These are phyloP conservation scores for Tulasnella sp. DNA, from an alignment of 768 basidiomycete genomes.

Conservation along the genomic window DNA sequence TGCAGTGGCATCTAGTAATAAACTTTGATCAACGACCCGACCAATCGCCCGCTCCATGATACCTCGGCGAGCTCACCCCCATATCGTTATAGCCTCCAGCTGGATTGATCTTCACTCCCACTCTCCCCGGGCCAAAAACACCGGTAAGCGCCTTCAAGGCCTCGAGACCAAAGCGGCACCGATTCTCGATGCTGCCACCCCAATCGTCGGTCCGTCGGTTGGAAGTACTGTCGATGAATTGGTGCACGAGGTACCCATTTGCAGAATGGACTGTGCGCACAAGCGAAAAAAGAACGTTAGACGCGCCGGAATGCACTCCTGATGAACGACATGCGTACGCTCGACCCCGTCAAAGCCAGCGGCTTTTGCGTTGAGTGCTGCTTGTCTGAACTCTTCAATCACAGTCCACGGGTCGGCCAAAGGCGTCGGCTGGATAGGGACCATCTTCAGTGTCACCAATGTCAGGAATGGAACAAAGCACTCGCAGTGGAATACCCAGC, in stretches of 20 bases:
- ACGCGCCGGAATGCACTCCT: no score
- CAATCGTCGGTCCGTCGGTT: conserved; percentile 34
- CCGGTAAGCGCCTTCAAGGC: conserved; percentile 26
- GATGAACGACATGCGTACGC: conserved; percentile 23
- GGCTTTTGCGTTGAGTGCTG: conserved; percentile 37
- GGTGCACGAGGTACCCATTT: conserved; percentile 30
- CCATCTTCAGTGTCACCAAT: background rate
- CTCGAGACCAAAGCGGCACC: conserved; percentile 32
- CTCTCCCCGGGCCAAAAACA: conserved; percentile 35
- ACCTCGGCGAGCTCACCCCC: conserved; percentile 24
- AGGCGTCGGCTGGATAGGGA: conserved; percentile 22
- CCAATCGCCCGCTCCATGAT: background rate
- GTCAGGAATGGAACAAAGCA: background rate
- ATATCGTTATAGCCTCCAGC: conserved; percentile 37
- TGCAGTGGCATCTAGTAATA: conserved; percentile 32
- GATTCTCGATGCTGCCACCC: conserved; percentile 35
- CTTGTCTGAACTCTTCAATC: conserved; percentile 32
- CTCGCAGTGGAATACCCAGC: background rate
- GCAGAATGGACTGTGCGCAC: conserved; percentile 22
- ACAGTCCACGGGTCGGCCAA: conserved; percentile 33
- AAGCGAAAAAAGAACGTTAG: no score
- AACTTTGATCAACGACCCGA: background rate
- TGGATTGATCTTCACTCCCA: conserved; percentile 36
- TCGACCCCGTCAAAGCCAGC: conserved; percentile 50
- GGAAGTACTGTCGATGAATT: conserved; percentile 28